A percentile compares a stretch with the other conserved stretches of the same genome.
phyloP scores from a whole-genome alignment of 768 basidiomycete genomes.

The Phylloporus arenicola region DNA sequence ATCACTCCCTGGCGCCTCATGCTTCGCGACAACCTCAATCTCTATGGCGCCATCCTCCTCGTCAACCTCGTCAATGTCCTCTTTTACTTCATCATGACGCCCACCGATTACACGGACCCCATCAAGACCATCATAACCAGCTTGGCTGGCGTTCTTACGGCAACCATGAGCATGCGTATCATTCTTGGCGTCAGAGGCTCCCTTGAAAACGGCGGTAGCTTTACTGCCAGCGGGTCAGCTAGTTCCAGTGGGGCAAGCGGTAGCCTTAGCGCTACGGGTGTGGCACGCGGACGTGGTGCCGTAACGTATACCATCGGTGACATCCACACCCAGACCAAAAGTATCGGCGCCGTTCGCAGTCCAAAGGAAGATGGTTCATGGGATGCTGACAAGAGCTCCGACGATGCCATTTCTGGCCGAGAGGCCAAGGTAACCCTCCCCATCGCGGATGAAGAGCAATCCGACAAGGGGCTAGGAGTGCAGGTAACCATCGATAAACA shows the following conservation, averaged over 20 bases:
- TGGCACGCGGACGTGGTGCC: conserved; percentile 25
- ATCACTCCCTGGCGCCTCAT: conserved; percentile 77
- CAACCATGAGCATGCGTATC: conserved; percentile 85
- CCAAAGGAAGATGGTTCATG: conserved; percentile 37
- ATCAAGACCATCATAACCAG: conserved; percentile 79
- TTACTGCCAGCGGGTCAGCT: conserved; percentile 48
- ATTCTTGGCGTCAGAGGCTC: conserved; percentile 76
- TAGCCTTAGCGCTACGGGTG: conserved; percentile 26
- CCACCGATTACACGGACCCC: conserved; percentile 55
- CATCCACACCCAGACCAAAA: conserved; percentile 49
- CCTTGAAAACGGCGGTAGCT: conserved; percentile 66
- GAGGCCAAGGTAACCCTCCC: conserved; percentile 34
- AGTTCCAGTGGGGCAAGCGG: conserved; percentile 46
- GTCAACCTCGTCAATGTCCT: conserved; percentile 80
- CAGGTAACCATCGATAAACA: conserved; percentile 56
- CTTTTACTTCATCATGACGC: conserved; percentile 82
- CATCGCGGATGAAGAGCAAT: conserved; percentile 29
- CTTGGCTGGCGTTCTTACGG: conserved; percentile 83
- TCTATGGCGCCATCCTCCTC: conserved; percentile 74
- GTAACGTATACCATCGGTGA: conserved; percentile 41
- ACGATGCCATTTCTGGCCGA: conserved; percentile 30
- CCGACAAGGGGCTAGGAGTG: conserved; percentile 37
- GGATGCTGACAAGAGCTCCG: conserved; percentile 38
- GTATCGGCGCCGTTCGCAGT: conserved; percentile 38
- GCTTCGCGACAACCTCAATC: conserved; percentile 85